Base-by-base conservation (phyloP, 2,329 filamentous ascomycete genomes). In the Cordyceps fumosorosea region DNA sequence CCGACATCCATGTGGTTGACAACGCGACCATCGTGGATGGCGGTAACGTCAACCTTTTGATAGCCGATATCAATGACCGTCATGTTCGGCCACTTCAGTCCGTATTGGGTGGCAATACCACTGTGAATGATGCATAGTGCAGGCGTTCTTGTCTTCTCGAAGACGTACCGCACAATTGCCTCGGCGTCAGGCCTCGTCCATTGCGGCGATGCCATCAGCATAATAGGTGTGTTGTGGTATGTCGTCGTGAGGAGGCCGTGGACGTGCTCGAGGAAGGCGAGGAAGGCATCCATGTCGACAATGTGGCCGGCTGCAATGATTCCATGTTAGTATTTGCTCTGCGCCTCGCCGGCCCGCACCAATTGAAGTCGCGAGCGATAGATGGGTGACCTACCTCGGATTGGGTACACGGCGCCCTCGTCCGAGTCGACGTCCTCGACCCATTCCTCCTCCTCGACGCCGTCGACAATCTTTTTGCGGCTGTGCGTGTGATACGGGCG, bases 111-210 rank as follows among this genome's bases (percentile, higher is more conserved):
- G 29, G 95, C 93, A 53, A 96, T 78, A 3, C 91, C 93, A 68
- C 91, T 89, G 75, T 98, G 90, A 78, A 99, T 89, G 65, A 98
- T 82, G 68, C 89, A 93, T 57, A 99, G 89, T 0, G 91, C 92
- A 0, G 95, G 95, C 0, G 91, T 95, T 78, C 93, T 95, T 72
- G 96, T 96, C 76, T 95, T 96, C 76, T 99, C 95, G 70, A 99
- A 99, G 66, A 98, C 86, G 79, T 96, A 99, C 65, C 95, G 91
- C 16, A 93, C 90, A 67, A 99, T 88, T 45, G 84, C 84, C 76
- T 98, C 93, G 72, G 89, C 89, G 74, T 97, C 92, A 65, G 89
- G 88, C 10, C 89, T 86, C 4, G 91, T 92, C 93, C 95, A 99
- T 67, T 88, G 88, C 4, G 95, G 93, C 68, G 96, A 90, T 8